These are phyloP conservation scores for Verticillium tricorpus DNA, from an alignment of 2,329 filamentous ascomycete genomes.

Conservation along the genomic window DNA sequence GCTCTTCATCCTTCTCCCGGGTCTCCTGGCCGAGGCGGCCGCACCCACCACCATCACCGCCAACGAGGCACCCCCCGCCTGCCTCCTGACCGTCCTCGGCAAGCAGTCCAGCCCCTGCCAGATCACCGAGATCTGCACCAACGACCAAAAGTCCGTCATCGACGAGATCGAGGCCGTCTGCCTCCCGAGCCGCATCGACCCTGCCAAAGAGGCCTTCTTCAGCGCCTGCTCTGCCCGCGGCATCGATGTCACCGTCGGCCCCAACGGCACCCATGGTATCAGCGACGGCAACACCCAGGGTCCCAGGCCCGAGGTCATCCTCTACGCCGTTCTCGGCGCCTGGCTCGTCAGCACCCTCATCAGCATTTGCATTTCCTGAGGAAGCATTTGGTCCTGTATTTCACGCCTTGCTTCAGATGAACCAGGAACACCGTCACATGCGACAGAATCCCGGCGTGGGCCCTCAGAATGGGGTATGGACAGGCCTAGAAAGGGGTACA, in stretches of 20 bases:
- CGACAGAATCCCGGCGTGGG: neutral
- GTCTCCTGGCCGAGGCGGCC: conserved; percentile 5
- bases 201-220: conserved; percentile 9
- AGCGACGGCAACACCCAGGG: neutral
- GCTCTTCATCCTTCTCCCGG: conserved; percentile 5
- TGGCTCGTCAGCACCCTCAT: neutral
- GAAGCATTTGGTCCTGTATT: neutral
- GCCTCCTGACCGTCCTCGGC: conserved; percentile 11
- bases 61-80: conserved; percentile 8
- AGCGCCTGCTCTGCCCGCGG: conserved; percentile 7
- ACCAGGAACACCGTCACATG: neutral
- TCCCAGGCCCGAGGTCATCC: neutral
- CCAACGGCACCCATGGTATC: neutral
- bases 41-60: conserved; percentile 1
- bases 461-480: neutral
- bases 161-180: conserved; percentile 10
- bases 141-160: conserved; percentile 10
- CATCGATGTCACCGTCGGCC: neutral
- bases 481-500: neutral
- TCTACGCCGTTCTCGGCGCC: conserved; percentile 1
- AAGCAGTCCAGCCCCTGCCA: conserved; percentile 8
- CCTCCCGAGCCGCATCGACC: neutral
- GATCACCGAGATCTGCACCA: conserved; percentile 8
- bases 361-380: neutral
- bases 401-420: neutral